These are phyloP conservation scores for Quillaja saponaria DNA, from an alignment of 306 rosid genomes.

Conservation along the genomic window DNA sequence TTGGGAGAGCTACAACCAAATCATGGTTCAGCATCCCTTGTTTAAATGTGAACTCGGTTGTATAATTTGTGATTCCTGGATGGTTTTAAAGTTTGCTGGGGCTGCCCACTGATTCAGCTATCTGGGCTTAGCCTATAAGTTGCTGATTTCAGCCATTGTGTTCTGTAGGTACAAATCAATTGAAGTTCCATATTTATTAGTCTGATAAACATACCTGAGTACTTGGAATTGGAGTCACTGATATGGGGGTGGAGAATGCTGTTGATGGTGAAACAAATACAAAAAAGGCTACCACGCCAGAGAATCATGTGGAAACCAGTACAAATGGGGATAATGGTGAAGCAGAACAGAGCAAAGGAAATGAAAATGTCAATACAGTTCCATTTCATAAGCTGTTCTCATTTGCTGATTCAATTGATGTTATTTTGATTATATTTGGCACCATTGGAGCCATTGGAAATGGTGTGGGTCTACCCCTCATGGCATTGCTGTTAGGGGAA, in stretches of 20 bases:
- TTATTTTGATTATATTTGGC: conserved; percentile 39
- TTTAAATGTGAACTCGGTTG: too few relatives aligned
- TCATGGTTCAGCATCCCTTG: too few relatives aligned
- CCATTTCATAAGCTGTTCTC: conserved; percentile 47
- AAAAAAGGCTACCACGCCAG: conserved; percentile 7
- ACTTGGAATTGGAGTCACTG: conserved; percentile 7
- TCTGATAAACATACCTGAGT: not conserved
- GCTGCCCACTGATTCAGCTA: not conserved
- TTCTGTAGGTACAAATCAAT: conserved; percentile 8
- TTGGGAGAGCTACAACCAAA: too few relatives aligned
- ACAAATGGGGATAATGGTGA: conserved; percentile 10
- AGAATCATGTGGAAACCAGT: conserved; percentile 4
- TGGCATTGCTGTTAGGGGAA: conserved; percentile 46
- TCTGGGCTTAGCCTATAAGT: not conserved
- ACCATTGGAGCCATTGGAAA: conserved; percentile 47
- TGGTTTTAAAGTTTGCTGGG: not conserved
- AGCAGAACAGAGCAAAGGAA: conserved; percentile 23
- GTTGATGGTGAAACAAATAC: not conserved
- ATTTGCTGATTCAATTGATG: conserved; percentile 46
- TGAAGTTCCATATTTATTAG: not conserved
- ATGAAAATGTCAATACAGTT: conserved; percentile 31
- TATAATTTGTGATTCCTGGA: not conserved
- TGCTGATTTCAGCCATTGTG: conserved; percentile 1
- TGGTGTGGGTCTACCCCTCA: conserved; percentile 43
- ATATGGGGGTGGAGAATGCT: conserved; percentile 35